Conservation (phyloP, 331 rosid genomes). For the Prunus yedoensis region DNA sequence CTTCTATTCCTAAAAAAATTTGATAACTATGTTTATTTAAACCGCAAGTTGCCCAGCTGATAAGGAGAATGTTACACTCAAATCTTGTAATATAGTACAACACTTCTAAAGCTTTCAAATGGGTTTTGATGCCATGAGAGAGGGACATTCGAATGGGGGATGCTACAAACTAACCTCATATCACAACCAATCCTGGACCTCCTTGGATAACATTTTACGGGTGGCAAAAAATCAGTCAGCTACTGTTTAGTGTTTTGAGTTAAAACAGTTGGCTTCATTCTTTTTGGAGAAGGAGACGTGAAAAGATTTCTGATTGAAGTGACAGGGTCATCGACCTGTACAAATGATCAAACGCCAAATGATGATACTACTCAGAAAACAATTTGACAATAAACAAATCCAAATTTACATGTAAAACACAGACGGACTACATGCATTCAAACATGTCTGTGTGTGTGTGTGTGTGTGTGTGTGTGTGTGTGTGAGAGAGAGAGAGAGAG, state of each 20-base stretch:
- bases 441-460: neutral
- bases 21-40: neutral
- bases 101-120: neutral
- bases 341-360: slow-evolving; percentile 24
- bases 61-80: neutral
- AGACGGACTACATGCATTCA: neutral
- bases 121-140: neutral
- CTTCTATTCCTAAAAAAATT: neutral
- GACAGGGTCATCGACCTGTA: slow-evolving; percentile 85
- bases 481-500: too few species aligned
- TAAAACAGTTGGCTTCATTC: slow-evolving; percentile 44
- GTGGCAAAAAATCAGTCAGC: neutral
- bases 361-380: slow-evolving; percentile 1
- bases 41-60: neutral
- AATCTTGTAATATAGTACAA: neutral
- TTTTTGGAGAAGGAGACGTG: slow-evolving; percentile 63
- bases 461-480: too few species aligned
- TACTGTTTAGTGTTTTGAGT: neutral
- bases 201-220: neutral
- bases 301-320: slow-evolving; percentile 71
- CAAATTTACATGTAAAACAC: neutral
- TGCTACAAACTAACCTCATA: neutral
- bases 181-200: neutral
- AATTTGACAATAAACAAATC: neutral
- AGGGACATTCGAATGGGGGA: neutral